Conservation (phyloP, 352 stramenopile genomes). For the Saprolegnia parasitica region DNA sequence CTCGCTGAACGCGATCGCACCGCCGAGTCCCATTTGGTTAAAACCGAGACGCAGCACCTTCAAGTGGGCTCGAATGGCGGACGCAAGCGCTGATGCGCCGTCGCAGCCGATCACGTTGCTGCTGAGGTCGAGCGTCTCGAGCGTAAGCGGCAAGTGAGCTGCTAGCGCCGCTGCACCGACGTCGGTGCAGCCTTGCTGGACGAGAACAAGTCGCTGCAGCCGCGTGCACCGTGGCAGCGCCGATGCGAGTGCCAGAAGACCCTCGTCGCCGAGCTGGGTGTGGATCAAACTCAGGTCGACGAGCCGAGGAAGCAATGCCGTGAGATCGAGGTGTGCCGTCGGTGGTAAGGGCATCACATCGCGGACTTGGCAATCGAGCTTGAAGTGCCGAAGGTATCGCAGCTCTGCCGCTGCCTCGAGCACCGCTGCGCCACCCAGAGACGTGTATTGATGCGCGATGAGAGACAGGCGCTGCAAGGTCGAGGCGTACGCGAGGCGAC, state of each 20-base stretch:
- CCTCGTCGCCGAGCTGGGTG: background rate
- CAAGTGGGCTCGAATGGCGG: background rate
- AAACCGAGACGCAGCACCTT: too few species aligned
- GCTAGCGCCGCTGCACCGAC: background rate
- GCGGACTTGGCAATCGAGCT: too few species aligned
- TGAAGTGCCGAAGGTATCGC: too few species aligned
- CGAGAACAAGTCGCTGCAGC: background rate
- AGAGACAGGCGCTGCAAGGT: too few species aligned
- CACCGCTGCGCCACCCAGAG: too few species aligned
- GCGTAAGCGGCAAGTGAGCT: background rate
- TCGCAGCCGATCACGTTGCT: background rate
- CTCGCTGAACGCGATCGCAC: background rate
- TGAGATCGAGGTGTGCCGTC: too few species aligned
- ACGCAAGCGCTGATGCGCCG: background rate
- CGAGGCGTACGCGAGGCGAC: too few species aligned
- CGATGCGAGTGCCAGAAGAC: background rate
- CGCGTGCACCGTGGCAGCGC: background rate
- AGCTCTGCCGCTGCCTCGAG: too few species aligned
- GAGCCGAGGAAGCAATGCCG: background rate
- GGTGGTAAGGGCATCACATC: too few species aligned
- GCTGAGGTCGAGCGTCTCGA: background rate
- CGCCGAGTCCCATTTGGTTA: background rate
- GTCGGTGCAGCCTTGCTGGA: conserved; percentile 5
- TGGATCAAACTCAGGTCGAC: background rate
- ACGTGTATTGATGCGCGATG: too few species aligned